phyloP scores from a whole-genome alignment of 139 green algal species.

The Zygnema cylindricum region DNA sequence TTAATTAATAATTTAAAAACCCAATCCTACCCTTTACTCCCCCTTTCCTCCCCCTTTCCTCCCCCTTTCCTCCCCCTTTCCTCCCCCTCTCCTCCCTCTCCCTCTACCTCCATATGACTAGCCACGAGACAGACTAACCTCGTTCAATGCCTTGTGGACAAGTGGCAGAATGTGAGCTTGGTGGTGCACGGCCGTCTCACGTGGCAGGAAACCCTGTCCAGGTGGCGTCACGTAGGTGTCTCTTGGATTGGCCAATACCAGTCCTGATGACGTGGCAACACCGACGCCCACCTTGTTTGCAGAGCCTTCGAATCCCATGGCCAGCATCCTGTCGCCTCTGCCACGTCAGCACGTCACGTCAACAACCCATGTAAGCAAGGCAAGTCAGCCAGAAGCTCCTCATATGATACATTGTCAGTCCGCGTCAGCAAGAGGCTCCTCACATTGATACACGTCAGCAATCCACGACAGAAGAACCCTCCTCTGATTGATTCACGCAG shows the following conservation, averaged over 20 bases:
- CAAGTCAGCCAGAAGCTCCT: too few species aligned
- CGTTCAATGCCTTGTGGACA: conserved; percentile 1
- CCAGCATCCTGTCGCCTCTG: conserved; percentile 58
- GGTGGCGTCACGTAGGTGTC: background rate
- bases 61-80: background rate
- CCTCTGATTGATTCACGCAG: too few species aligned
- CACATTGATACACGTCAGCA: too few species aligned
- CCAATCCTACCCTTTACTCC: background rate
- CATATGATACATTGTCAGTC: too few species aligned
- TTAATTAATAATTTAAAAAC: background rate
- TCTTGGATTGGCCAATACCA: conserved; percentile 80
- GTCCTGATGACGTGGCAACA: conserved; percentile 78
- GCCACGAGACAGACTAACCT: too few species aligned
- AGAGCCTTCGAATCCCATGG: conserved; percentile 84
- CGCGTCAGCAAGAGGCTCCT: too few species aligned
- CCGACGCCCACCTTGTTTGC: conserved; percentile 92
- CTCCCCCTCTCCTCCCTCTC: background rate
- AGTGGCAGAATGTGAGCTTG: conserved; percentile 62
- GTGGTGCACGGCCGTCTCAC: conserved; percentile 71
- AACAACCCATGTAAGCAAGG: too few species aligned
- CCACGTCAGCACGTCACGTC: too few species aligned
- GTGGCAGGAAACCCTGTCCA: background rate
- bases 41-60: background rate
- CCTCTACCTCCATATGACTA: background rate
- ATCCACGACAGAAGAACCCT: too few species aligned